phyloP scores from a whole-genome alignment of 2,329 filamentous ascomycete species.

The Davidsoniella neocaledoniae region DNA sequence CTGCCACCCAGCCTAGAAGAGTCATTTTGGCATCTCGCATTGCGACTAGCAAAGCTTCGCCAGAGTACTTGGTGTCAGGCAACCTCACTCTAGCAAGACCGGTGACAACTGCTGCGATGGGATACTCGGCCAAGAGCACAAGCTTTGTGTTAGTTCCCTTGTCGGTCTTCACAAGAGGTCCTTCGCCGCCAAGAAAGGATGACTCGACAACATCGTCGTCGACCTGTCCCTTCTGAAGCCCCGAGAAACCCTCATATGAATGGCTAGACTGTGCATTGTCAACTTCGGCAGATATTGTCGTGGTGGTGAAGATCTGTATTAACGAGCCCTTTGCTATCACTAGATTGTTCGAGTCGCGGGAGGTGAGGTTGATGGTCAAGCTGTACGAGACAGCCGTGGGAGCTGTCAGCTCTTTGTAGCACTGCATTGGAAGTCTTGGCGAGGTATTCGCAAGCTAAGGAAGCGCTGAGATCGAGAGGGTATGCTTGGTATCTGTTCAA shows the following conservation, averaged over 20 bases:
- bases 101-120: conserved; percentile 68
- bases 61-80: conserved; percentile 56
- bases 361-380: conserved; percentile 60
- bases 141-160: conserved; percentile 57
- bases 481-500: background rate
- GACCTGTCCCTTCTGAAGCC: conserved; percentile 35
- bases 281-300: conserved; percentile 47
- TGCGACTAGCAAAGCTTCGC: conserved; percentile 67
- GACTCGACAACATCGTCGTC: conserved; percentile 48
- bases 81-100: conserved; percentile 66
- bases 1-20: conserved; percentile 83
- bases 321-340: conserved; percentile 84
- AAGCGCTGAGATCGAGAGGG: background rate
- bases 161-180: conserved; percentile 43
- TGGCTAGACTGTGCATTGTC: conserved; percentile 27
- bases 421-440: conserved; percentile 52
- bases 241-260: conserved; percentile 14
- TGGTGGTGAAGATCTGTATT: conserved; percentile 74
- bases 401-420: conserved; percentile 88
- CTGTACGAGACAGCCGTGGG: conserved; percentile 89
- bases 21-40: conserved; percentile 87
- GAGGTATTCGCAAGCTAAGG: background rate
- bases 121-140: conserved; percentile 69
- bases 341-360: conserved; percentile 62
- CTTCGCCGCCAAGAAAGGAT: conserved; percentile 49